Conservation (phyloP, 2,329 filamentous ascomycete genomes). For the Zasmidium cellare region DNA sequence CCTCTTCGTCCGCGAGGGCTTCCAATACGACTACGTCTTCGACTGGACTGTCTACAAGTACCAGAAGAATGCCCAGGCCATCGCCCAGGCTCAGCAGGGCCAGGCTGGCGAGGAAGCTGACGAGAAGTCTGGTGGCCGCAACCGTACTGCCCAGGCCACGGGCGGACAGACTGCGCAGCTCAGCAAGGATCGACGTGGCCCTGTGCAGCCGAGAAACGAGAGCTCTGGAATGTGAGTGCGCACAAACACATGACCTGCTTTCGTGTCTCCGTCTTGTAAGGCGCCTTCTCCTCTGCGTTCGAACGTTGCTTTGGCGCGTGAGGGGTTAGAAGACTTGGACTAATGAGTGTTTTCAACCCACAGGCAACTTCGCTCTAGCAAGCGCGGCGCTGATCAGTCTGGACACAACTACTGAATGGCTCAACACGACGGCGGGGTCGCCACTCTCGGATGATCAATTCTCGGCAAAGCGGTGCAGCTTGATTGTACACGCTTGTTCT, state of each 20-base stretch:
- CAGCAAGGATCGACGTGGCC: constrained; percentile 69
- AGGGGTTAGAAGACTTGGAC: constrained; percentile 56
- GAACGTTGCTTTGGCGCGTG: constrained; percentile 67
- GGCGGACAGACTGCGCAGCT: constrained; percentile 55
- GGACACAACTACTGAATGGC: constrained; percentile 50
- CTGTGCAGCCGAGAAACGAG: constrained; percentile 78
- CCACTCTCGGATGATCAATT: constrained; percentile 35
- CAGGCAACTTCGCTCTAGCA: constrained; percentile 55
- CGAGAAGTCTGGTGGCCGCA: constrained; percentile 72
- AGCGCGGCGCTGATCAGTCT: constrained; percentile 51
- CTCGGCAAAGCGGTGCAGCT: constrained; percentile 25
- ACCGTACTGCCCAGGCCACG: constrained; percentile 61
- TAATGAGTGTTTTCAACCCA: constrained; percentile 41
- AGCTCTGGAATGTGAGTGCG: constrained; percentile 96
- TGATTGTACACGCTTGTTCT: constrained; percentile 21
- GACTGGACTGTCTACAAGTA: constrained; percentile 99
- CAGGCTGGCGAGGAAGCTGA: constrained; percentile 60
- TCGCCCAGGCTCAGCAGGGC: constrained; percentile 72
- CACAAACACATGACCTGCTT: constrained; percentile 49
- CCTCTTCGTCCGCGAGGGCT: constrained; percentile 96
- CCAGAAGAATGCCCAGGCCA: constrained; percentile 97
- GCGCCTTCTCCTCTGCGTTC: constrained; percentile 83
- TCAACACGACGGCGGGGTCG: constrained; percentile 37
- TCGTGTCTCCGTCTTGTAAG: constrained; percentile 64
- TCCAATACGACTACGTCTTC: constrained; percentile 99